Evolutionary conservation across 108 stramenopile species (phyloP).

Genomic region (Pinguiococcus pyrenoidosus): DNA sequence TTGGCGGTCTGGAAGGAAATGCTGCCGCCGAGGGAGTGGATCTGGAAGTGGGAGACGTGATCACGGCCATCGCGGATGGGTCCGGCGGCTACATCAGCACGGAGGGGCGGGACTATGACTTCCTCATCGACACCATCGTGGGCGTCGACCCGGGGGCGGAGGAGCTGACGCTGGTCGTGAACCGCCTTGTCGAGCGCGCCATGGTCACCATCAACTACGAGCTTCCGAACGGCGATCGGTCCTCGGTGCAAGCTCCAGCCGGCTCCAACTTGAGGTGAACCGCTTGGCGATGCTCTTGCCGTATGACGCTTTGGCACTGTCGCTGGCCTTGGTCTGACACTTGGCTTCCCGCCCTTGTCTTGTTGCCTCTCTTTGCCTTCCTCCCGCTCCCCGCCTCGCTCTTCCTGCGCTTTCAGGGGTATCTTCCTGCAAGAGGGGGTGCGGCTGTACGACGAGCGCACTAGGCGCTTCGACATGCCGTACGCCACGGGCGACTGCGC

Average conservation of each 20-base stretch:
- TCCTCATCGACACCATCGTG: conserved; percentile 13
- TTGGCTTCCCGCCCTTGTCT: no score
- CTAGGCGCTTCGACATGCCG: conserved; percentile 25
- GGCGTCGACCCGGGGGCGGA: conserved; percentile 10
- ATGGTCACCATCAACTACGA: conserved; percentile 11
- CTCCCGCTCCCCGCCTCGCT: no score
- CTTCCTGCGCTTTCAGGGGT: conserved; percentile 17
- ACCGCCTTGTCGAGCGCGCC: conserved; percentile 19
- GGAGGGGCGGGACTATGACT: conserved; percentile 20
- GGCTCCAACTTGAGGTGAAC: conserved; percentile 4
- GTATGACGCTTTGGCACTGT: no score
- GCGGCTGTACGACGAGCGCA: conserved; percentile 19
- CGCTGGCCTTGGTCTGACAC: no score
- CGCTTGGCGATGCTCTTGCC: neutral
- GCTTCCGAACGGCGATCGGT: no score
- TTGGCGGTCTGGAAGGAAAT: conserved; percentile 18
- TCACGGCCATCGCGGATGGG: conserved; percentile 7
- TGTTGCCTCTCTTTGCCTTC: no score
- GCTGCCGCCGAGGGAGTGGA: conserved; percentile 6
- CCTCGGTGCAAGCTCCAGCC: no score
- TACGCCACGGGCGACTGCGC: conserved; percentile 16
- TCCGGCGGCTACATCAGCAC: conserved; percentile 11
- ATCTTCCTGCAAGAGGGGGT: conserved; percentile 17
- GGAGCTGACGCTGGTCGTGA: conserved; percentile 11
- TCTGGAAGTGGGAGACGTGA: conserved; percentile 18